Conservation (phyloP, 345 rosid genomes). For the Atalantia buxifolia region DNA sequence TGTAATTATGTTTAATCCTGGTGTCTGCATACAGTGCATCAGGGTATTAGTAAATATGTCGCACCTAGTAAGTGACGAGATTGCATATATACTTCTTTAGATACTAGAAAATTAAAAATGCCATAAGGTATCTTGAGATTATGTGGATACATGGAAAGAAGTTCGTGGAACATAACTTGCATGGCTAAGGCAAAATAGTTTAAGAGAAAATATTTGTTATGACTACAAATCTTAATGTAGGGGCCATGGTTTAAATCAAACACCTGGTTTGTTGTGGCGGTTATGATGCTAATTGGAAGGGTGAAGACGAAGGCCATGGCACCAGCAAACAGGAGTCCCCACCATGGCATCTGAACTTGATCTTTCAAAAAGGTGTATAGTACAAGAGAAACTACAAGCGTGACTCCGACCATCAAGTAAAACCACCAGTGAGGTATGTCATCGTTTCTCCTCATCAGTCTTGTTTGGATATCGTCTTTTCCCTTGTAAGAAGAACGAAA, state of each 20-base stretch:
- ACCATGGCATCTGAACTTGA: slow-evolving; percentile 93
- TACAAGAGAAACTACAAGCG: slow-evolving; percentile 50
- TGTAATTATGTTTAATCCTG: slow-evolving; percentile 83
- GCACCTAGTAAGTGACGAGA: neutral
- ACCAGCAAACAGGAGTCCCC: slow-evolving; percentile 81
- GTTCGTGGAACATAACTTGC: neutral
- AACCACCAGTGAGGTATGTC: slow-evolving; percentile 97
- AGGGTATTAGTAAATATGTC: neutral
- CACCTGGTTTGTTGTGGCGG: slow-evolving; percentile 94
- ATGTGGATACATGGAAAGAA: neutral
- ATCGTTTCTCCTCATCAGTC: slow-evolving; percentile 66
- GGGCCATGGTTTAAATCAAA: neutral
- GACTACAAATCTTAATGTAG: neutral
- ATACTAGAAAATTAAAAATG: neutral
- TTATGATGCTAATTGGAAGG: slow-evolving; percentile 82
- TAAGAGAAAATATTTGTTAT: neutral
- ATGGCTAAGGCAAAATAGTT: neutral
- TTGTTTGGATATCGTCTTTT: slow-evolving; percentile 82
- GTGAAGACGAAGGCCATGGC: slow-evolving; percentile 77
- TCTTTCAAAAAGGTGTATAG: slow-evolving; percentile 68
- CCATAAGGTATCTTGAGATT: neutral
- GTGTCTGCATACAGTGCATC: slow-evolving; percentile 47
- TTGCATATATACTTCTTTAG: neutral
- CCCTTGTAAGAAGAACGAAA: slow-evolving; percentile 59
- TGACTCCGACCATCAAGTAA: slow-evolving; percentile 39